Conservation (phyloP, 192 early-diverging fungal genomes). For the Podila clonocystis region DNA sequence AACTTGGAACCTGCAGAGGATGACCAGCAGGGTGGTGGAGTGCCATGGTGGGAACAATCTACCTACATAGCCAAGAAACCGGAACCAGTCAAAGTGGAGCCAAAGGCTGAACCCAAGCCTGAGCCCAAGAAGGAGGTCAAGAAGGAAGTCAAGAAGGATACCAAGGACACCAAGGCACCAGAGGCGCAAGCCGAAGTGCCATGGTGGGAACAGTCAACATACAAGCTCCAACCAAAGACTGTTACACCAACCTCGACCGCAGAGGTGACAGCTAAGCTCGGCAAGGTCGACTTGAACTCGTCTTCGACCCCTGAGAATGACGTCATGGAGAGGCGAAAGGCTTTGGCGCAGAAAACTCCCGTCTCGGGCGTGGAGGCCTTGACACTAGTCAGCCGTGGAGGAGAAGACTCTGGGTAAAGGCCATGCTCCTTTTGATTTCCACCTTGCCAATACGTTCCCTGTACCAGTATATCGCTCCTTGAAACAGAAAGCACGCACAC, state of each 20-base stretch:
- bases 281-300: background rate
- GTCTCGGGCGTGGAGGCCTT: conserved; percentile 24
- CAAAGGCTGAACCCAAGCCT: background rate
- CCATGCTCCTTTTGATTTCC: background rate
- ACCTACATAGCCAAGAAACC: conserved; percentile 37
- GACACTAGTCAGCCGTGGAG: conserved; percentile 44
- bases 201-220: conserved; percentile 52
- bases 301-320: background rate
- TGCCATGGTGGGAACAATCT: conserved; percentile 47
- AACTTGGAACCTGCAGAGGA: conserved; percentile 4
- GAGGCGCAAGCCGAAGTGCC: conserved; percentile 8
- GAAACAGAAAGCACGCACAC: no score
- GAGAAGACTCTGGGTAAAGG: conserved; percentile 44
- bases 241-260: background rate
- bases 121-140: background rate
- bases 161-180: background rate
- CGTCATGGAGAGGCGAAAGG: conserved; percentile 19
- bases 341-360: conserved; percentile 11
- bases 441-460: no score
- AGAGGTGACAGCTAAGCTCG: background rate
- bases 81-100: background rate
- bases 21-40: conserved; percentile 1
- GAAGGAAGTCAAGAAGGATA: conserved; percentile 3
- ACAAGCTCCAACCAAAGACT: conserved; percentile 18
- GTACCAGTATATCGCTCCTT: no score